Evolutionary conservation across 306 rosid species (phyloP).

Genomic region (Parietaria judaica): DNA sequence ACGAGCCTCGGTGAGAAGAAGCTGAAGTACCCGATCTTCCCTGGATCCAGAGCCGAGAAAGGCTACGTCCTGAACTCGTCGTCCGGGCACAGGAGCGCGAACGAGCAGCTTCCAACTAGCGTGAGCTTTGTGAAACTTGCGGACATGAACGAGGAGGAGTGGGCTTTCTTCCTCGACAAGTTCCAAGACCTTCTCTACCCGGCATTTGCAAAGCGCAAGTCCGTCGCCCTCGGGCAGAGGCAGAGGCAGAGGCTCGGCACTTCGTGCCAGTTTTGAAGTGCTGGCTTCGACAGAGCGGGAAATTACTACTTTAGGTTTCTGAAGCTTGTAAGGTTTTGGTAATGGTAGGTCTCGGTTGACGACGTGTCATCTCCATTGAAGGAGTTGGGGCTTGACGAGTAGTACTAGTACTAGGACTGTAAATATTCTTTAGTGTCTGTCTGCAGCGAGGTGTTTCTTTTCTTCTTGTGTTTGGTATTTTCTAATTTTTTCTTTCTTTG

Average conservation of each 20-base stretch:
- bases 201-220: constrained; percentile 67
- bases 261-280: constrained; percentile 88
- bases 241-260: constrained; percentile 97
- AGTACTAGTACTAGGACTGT: constrained; percentile 33
- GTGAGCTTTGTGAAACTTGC: constrained; percentile 68
- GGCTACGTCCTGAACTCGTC: constrained; percentile 51
- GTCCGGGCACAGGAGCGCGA: constrained; percentile 80
- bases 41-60: constrained; percentile 43
- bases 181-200: constrained; percentile 67
- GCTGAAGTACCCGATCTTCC: constrained; percentile 30
- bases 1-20: constrained; percentile 50
- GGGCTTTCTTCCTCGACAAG: constrained; percentile 69
- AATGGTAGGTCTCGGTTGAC: constrained; percentile 30
- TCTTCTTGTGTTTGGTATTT: constrained; percentile 10
- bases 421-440: constrained; percentile 49
- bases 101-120: constrained; percentile 89
- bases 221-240: constrained; percentile 63
- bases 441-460: constrained; percentile 40
- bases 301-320: constrained; percentile 30
- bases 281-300: constrained; percentile 25
- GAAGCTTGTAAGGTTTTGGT: constrained; percentile 31
- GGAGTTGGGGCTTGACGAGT: constrained; percentile 8
- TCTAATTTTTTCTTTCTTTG: not conserved
- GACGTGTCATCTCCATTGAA: constrained; percentile 23
- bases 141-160: constrained; percentile 70